Percentiles rank a stretch among this genome's conserved stretches.
Conservation (phyloP, 371 early-diverging fungal genomes). For the Saksenaea oblongispora region DNA sequence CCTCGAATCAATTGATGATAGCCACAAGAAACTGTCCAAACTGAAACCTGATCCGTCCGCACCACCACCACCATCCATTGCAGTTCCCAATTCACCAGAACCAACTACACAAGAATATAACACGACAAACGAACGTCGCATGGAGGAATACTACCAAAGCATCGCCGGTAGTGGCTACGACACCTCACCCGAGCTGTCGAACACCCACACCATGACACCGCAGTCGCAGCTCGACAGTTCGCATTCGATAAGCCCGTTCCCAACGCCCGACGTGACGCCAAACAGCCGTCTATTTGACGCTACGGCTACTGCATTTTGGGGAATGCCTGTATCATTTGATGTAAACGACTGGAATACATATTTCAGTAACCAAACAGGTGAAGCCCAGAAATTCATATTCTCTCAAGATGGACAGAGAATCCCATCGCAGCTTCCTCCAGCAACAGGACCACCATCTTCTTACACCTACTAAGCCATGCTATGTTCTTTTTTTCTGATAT, state of each 20-base stretch:
- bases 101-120: neutral
- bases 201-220: neutral
- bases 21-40: conserved; percentile 12
- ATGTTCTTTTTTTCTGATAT: neutral
- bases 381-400: neutral
- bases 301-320: conserved; percentile 24
- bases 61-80: conserved; percentile 22
- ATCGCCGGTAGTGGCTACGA: neutral
- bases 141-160: neutral
- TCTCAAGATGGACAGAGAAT: neutral
- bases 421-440: neutral
- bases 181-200: neutral
- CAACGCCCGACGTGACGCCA: neutral
- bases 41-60: neutral
- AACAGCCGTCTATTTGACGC: conserved; percentile 14
- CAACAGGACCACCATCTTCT: neutral
- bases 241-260: conserved; percentile 4
- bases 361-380: conserved; percentile 17
- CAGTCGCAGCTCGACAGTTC: neutral
- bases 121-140: neutral
- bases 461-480: neutral
- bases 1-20: conserved; percentile 31
- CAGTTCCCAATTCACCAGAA: conserved; percentile 43
- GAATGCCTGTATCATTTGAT: conserved; percentile 26
- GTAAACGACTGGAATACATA: conserved; percentile 30